Conservation (phyloP, 2,329 filamentous ascomycete genomes). For the Ceratocystis variospora region DNA sequence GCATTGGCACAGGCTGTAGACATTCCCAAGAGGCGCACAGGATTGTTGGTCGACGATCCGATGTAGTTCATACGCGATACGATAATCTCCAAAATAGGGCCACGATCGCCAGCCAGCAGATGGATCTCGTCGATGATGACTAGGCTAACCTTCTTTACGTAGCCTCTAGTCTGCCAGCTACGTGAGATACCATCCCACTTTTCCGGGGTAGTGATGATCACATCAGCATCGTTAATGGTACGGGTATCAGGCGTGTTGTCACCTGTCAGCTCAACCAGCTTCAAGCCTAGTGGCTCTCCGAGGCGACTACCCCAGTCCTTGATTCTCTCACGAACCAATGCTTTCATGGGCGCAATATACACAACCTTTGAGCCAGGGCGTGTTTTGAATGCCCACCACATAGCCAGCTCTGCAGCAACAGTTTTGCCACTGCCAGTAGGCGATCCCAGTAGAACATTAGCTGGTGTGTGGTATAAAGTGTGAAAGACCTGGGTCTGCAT, state of each 20-base stretch:
- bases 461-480: slow-evolving; percentile 79
- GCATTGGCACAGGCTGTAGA: slow-evolving; percentile 97
- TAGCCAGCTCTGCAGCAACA: slow-evolving; percentile 84
- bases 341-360: slow-evolving; percentile 99
- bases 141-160: slow-evolving; percentile 84
- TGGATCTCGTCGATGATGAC: slow-evolving; percentile 99
- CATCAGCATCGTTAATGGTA: slow-evolving; percentile 88
- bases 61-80: slow-evolving; percentile 96
- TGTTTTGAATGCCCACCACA: slow-evolving; percentile 99
- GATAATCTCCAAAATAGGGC: slow-evolving; percentile 96
- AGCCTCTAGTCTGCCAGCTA: slow-evolving; percentile 95
- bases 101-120: slow-evolving; percentile 86
- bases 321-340: slow-evolving; percentile 87
- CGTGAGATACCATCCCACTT: slow-evolving; percentile 99
- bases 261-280: slow-evolving; percentile 84
- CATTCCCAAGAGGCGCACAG: slow-evolving; percentile 91
- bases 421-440: slow-evolving; percentile 97
- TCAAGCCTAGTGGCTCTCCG: slow-evolving; percentile 68
- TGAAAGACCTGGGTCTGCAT: slow-evolving; percentile 99
- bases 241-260: slow-evolving; percentile 96
- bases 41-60: slow-evolving; percentile 77
- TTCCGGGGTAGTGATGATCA: slow-evolving; percentile 98
- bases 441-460: slow-evolving; percentile 87
- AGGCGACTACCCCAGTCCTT: slow-evolving; percentile 84
- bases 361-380: slow-evolving; percentile 92